Conservation (phyloP, 768 basidiomycete genomes). For the Hericium alpestre region DNA sequence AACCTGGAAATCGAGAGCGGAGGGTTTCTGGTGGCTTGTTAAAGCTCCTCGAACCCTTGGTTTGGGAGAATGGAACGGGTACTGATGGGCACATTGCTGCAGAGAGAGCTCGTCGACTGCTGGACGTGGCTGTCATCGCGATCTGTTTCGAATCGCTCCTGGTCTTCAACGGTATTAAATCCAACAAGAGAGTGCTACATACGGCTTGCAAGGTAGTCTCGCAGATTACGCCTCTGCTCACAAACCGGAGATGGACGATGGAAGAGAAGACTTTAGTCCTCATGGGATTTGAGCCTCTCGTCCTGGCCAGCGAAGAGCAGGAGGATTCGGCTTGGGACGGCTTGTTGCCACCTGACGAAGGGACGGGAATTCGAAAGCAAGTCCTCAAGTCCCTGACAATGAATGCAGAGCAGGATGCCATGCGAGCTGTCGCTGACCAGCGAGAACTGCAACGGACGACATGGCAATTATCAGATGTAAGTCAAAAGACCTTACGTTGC, state of each 20-base stretch:
- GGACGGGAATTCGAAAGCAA: slow-evolving; percentile 55
- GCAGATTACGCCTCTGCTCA: slow-evolving; percentile 29
- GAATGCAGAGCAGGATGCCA: slow-evolving; percentile 5
- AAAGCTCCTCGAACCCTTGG: slow-evolving; percentile 42
- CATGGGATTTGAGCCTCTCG: slow-evolving; percentile 55
- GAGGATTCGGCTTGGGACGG: slow-evolving; percentile 30
- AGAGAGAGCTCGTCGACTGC: slow-evolving; percentile 51
- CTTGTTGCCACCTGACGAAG: slow-evolving; percentile 33
- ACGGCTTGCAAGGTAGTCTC: slow-evolving; percentile 44
- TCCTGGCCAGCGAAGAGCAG: slow-evolving; percentile 26
- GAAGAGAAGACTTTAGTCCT: slow-evolving; percentile 59
- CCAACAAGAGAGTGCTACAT: slow-evolving; percentile 54
- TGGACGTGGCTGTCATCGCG: slow-evolving; percentile 61
- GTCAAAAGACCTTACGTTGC: slow-evolving; percentile 14
- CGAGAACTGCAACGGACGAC: slow-evolving; percentile 42
- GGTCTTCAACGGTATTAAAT: slow-evolving; percentile 49
- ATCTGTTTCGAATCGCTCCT: slow-evolving; percentile 64
- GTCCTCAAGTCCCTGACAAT: slow-evolving; percentile 29
- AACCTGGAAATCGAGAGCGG: slow-evolving; percentile 48
- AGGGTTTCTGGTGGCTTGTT: slow-evolving; percentile 52
- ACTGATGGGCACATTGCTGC: slow-evolving; percentile 33
- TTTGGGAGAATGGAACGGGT: slow-evolving; percentile 32
- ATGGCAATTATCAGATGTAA: slow-evolving; percentile 64
- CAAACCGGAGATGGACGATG: slow-evolving; percentile 39
- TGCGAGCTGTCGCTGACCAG: slow-evolving; percentile 16